Conservation (phyloP, 371 early-diverging fungal species). For the Mortierella sp. region DNA sequence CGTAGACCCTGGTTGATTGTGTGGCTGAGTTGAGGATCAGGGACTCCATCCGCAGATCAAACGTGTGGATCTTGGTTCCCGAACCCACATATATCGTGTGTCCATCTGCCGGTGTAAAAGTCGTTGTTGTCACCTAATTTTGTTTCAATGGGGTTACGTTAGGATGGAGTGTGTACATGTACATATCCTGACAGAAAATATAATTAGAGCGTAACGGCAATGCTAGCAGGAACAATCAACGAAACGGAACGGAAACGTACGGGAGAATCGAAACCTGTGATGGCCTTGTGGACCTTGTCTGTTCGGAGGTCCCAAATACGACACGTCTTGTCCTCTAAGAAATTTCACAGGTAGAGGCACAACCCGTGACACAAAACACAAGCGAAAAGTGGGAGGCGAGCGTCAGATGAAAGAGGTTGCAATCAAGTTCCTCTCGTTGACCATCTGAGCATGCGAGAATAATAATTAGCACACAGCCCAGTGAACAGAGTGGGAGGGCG, state of each 20-base stretch:
- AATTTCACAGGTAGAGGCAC: background rate
- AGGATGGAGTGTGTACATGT: background rate
- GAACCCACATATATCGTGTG: conserved; percentile 58
- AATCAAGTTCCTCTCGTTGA: background rate
- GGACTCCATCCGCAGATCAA: conserved; percentile 44
- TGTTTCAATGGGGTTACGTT: background rate
- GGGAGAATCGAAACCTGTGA: conserved; percentile 42
- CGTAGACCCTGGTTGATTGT: conserved; percentile 30
- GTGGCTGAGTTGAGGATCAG: conserved; percentile 26
- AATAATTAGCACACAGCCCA: background rate
- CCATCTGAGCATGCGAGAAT: no score
- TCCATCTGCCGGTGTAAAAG: conserved; percentile 38
- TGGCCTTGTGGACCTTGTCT: conserved; percentile 42
- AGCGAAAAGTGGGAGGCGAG: background rate
- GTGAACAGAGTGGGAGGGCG: background rate
- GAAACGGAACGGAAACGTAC: conserved; percentile 12
- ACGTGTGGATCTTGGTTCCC: conserved; percentile 35
- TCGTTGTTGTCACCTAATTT: conserved; percentile 28
- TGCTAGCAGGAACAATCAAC: background rate
- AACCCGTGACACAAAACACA: background rate
- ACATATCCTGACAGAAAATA: background rate
- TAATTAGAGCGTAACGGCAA: background rate
- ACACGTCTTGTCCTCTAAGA: conserved; percentile 53
- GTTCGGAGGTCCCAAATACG: conserved; percentile 55
- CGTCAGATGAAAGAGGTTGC: background rate